Percentiles rank a stretch among this genome's conserved stretches.
These are phyloP conservation scores for Stephania yunnanensis DNA, from an alignment of 164 flowering plant genomes.

Conservation along the genomic window DNA sequence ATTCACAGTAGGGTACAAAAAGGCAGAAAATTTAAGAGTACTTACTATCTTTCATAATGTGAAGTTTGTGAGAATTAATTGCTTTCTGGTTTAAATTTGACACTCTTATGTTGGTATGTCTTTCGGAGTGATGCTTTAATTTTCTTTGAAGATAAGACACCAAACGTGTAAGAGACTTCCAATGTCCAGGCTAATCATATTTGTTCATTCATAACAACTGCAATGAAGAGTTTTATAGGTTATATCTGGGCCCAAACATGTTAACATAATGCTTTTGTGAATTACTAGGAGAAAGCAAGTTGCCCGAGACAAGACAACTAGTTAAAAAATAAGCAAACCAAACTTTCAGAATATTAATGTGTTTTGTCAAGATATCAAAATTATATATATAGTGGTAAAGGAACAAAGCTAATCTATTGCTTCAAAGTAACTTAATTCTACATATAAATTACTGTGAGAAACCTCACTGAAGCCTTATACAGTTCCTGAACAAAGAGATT, in stretches of 20 bases:
- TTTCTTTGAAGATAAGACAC: conserved; percentile 4
- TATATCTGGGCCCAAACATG: neutral
- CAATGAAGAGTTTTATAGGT: neutral
- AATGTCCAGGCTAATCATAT: neutral
- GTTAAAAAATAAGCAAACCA: neutral
- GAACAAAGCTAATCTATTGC: neutral
- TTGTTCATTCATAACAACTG: neutral
- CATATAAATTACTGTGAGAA: neutral
- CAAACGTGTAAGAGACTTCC: neutral
- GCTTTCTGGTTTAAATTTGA: neutral
- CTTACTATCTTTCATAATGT: too few relatives aligned
- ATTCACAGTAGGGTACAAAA: too few relatives aligned
- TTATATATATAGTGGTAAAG: neutral
- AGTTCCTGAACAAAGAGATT: too few relatives aligned
- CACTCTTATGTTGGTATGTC: neutral
- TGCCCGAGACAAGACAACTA: neutral
- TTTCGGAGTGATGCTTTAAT: neutral
- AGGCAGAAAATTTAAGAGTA: too few relatives aligned
- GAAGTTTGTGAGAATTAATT: neutral
- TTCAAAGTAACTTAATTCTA: neutral
- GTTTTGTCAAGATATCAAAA: neutral
- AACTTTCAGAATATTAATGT: neutral
- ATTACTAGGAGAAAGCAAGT: neutral
- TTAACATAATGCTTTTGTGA: neutral
- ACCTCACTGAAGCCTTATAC: too few relatives aligned